These are phyloP conservation scores for Thyridium curvatum DNA, from an alignment of 2,329 filamentous ascomycete species.

Conservation along the genomic window DNA sequence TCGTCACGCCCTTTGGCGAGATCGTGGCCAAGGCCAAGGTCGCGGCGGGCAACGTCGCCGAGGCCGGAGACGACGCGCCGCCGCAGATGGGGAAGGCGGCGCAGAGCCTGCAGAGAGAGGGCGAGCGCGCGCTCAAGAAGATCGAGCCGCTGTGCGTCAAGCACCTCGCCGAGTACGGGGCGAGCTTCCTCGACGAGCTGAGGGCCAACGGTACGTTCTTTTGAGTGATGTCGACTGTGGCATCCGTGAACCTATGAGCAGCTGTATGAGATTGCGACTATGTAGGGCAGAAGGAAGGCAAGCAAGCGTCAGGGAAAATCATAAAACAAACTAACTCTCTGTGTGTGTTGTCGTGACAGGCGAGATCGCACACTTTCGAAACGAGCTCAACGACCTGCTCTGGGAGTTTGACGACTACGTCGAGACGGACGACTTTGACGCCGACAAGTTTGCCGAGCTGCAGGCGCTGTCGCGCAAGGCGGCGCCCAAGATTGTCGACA, in stretches of 20 bases:
- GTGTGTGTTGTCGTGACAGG: slow-evolving; percentile 27
- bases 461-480: slow-evolving; percentile 40
- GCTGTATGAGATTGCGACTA: too few species aligned
- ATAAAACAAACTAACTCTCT: slow-evolving; percentile 1
- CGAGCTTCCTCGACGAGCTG: slow-evolving; percentile 42
- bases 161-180: slow-evolving; percentile 40
- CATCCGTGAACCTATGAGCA: too few species aligned
- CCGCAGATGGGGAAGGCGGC: slow-evolving; percentile 42
- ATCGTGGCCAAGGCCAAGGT: slow-evolving; percentile 43
- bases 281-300: too few species aligned
- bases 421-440: slow-evolving; percentile 43
- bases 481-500: slow-evolving; percentile 41
- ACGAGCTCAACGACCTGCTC: slow-evolving; percentile 40
- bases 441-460: slow-evolving; percentile 40
- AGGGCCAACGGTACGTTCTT: slow-evolving; percentile 45
- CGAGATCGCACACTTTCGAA: slow-evolving; percentile 41
- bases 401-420: slow-evolving; percentile 53
- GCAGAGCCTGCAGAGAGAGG: slow-evolving; percentile 25
- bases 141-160: slow-evolving; percentile 46
- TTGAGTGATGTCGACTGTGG: background rate
- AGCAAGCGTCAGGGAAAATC: slow-evolving; percentile 1
- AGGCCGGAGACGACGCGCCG: slow-evolving; percentile 24
- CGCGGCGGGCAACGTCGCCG: slow-evolving; percentile 38
- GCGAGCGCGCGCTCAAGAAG: slow-evolving; percentile 31
- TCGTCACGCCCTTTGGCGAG: slow-evolving; percentile 44